A percentile compares a stretch with the other conserved stretches of the same genome.
phyloP scores from a whole-genome alignment of 2,329 filamentous ascomycete species.

The Teratosphaeria gauchensis region DNA sequence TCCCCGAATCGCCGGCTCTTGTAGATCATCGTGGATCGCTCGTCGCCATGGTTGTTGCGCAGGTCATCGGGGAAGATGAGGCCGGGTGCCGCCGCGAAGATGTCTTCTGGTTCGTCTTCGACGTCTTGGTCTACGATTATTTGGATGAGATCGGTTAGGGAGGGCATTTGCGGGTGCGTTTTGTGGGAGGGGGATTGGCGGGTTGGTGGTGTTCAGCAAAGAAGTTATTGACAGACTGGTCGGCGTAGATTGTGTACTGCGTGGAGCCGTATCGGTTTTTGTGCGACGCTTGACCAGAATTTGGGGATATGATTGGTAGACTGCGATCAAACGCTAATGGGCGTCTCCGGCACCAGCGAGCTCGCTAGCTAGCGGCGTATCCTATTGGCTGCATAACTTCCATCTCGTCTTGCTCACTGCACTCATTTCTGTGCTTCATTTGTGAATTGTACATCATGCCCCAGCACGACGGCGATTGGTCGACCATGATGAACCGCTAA shows the following conservation, averaged over 20 bases:
- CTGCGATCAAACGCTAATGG: no score
- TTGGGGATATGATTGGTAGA: no score
- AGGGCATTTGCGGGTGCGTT: slow-evolving; percentile 7
- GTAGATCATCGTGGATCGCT: slow-evolving; percentile 50
- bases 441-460: no score
- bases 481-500: no score
- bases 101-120: slow-evolving; percentile 25
- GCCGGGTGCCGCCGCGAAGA: slow-evolving; percentile 49
- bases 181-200: not conserved
- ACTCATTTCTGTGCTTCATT: no score
- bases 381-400: no score
- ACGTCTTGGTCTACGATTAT: slow-evolving; percentile 12
- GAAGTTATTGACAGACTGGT: not conserved
- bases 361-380: no score
- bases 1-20: slow-evolving; percentile 25
- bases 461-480: no score
- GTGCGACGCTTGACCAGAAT: no score
- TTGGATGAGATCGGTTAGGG: slow-evolving; percentile 20
- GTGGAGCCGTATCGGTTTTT: no score
- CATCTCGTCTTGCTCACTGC: no score
- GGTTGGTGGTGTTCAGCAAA: not conserved
- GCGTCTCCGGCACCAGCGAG: no score
- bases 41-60: slow-evolving; percentile 56
- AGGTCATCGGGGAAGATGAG: slow-evolving; percentile 61
- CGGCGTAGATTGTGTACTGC: not conserved